Evolutionary conservation across 352 stramenopile genomes (phyloP).

Genomic region (Globisporangium barbulae): DNA sequence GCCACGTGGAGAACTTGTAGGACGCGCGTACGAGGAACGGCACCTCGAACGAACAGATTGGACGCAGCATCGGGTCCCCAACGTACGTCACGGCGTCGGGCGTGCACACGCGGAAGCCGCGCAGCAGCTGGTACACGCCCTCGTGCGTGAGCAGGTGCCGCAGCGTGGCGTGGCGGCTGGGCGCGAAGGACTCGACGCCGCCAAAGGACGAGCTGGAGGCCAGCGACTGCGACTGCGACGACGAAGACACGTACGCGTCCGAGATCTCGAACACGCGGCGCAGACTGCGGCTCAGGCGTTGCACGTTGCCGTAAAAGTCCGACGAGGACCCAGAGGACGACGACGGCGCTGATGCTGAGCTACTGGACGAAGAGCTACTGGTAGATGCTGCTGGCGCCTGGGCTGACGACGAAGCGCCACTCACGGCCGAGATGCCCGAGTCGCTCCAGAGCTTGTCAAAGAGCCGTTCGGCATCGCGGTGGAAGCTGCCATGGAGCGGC

Average conservation of each 20-base stretch:
- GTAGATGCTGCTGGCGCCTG: neutral
- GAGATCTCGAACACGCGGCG: constrained; percentile 84
- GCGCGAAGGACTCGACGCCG: constrained; percentile 53
- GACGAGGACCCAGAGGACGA: constrained; percentile 21
- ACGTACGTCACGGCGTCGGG: constrained; percentile 61
- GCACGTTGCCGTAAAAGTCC: constrained; percentile 22
- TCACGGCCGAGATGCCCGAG: constrained; percentile 26
- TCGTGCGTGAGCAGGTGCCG: constrained; percentile 59
- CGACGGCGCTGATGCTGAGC: constrained; percentile 11
- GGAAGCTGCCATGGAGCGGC: constrained; percentile 67
- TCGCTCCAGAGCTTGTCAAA: constrained; percentile 81
- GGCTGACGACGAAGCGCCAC: constrained; percentile 16
- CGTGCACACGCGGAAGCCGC: constrained; percentile 73
- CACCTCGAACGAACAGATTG: constrained; percentile 83
- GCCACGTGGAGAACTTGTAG: constrained; percentile 74
- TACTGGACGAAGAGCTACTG: constrained; percentile 3
- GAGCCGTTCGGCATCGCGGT: constrained; percentile 77
- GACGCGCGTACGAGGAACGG: constrained; percentile 70
- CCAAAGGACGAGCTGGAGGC: constrained; percentile 15
- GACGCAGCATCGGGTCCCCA: constrained; percentile 81
- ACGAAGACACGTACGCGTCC: constrained; percentile 81
- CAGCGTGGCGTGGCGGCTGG: constrained; percentile 50
- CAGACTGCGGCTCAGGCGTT: constrained; percentile 66
- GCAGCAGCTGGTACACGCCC: constrained; percentile 60
- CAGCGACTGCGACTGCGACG: constrained; percentile 51